Evolutionary conservation across 2,329 filamentous ascomycete genomes (phyloP).

Genomic region (Helotiales sp.): DNA sequence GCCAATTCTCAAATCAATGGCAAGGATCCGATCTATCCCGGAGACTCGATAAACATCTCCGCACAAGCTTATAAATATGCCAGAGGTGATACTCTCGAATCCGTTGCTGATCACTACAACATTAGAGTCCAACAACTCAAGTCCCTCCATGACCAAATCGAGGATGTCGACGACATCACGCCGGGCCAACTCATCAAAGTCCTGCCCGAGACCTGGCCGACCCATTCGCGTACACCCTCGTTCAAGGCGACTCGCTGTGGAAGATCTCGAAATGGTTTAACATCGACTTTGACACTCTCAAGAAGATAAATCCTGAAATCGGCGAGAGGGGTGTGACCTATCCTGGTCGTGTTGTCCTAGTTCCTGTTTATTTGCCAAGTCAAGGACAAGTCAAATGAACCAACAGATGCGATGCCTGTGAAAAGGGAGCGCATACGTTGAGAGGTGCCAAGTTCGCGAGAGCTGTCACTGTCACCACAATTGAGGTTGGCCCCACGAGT

Average conservation of each 20-base stretch:
- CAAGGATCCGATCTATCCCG: not conserved
- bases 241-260: not conserved
- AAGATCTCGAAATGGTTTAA: not conserved
- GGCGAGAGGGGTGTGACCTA: not conserved
- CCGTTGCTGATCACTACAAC: not conserved
- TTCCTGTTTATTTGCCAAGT: not conserved
- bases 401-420: not conserved
- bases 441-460: constrained; percentile 1
- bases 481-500: constrained; percentile 2
- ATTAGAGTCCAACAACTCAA: not conserved
- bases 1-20: not conserved
- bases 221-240: not conserved
- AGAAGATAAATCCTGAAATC: not conserved
- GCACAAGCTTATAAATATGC: constrained; percentile 1
- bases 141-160: constrained; percentile 1
- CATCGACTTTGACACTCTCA: not conserved
- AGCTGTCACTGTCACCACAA: not conserved
- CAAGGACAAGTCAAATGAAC: not conserved
- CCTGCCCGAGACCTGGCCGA: not conserved
- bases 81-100: not conserved
- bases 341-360: not conserved
- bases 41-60: not conserved
- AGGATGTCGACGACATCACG: not conserved
- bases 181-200: constrained; percentile 2
- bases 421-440: not conserved